Percentiles rank a stretch among this genome's conserved stretches.
Evolutionary conservation across 139 green algal genomes (phyloP).

Genomic region (Prasinococcaceae sp.): DNA sequence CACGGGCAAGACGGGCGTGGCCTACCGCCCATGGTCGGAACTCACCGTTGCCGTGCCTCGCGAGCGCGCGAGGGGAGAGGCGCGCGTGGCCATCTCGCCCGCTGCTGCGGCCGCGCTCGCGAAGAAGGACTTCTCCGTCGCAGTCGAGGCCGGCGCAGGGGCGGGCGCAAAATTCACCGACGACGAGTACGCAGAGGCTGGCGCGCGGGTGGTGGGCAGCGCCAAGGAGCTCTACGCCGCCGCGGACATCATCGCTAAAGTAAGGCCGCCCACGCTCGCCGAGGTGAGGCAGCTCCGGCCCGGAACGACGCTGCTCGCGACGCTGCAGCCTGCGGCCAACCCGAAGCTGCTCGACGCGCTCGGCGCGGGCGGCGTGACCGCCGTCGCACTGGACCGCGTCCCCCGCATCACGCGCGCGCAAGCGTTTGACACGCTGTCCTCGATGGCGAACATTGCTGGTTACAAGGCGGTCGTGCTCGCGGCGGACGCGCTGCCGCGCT

Average conservation of each 20-base stretch:
- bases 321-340: neutral
- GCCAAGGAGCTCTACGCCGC: neutral
- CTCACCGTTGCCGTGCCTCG: too few relatives aligned
- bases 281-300: neutral
- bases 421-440: constrained; percentile 2
- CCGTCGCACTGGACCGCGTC: constrained; percentile 7
- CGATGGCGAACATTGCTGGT: constrained; percentile 16
- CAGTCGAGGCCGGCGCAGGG: neutral
- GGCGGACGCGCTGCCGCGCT: constrained; percentile 2
- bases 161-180: constrained; percentile 1
- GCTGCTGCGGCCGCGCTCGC: neutral
- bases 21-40: too few relatives aligned
- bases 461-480: constrained; percentile 7
- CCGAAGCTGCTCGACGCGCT: constrained; percentile 6
- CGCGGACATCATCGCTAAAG: neutral
- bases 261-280: neutral
- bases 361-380: neutral
- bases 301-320: neutral
- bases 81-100: constrained; percentile 6
- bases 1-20: too few relatives aligned
- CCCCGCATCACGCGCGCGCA: constrained; percentile 27
- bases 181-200: constrained; percentile 1
- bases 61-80: neutral
- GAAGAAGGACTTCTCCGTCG: neutral
- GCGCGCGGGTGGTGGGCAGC: neutral